Conservation (phyloP, 1,284 basidiomycete genomes). For the Phylloporus gajari region DNA sequence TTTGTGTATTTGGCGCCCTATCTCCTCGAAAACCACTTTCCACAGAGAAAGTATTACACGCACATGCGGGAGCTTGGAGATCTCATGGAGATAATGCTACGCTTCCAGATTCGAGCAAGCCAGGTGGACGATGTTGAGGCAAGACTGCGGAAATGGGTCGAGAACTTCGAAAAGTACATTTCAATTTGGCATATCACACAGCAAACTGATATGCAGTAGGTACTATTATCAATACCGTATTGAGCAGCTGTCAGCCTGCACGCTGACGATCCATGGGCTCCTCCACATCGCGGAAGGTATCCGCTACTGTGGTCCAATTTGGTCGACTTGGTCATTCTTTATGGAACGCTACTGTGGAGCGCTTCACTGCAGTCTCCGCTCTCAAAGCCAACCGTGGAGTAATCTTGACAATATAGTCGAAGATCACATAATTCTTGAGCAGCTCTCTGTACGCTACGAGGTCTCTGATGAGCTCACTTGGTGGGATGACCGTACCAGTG, state of each 20-base stretch:
- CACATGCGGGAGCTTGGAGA: too few relatives aligned
- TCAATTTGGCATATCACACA: too few relatives aligned
- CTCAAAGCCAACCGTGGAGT: neutral
- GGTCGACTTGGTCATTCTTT: neutral
- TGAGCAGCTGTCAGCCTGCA: neutral
- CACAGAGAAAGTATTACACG: too few relatives aligned
- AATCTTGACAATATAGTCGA: constrained; percentile 8
- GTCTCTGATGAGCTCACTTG: neutral
- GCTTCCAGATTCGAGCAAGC: too few relatives aligned
- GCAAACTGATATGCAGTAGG: neutral
- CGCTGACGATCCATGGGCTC: neutral
- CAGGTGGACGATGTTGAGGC: too few relatives aligned
- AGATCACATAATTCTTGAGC: constrained; percentile 4
- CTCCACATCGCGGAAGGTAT: neutral
- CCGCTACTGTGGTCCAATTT: neutral
- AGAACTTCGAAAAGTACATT: too few relatives aligned
- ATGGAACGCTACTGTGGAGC: constrained; percentile 1
- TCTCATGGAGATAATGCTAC: too few relatives aligned
- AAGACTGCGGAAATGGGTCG: too few relatives aligned
- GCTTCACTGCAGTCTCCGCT: neutral
- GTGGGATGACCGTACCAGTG: neutral
- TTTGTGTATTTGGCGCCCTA: constrained; percentile 20
- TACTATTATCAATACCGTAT: neutral
- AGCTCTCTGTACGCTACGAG: constrained; percentile 4
- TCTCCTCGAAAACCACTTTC: constrained; percentile 10